Percentiles rank a stretch among this genome's conserved stretches.
phyloP scores from a whole-genome alignment of 2,329 filamentous ascomycete genomes.

The Lachnellula subtilissima region DNA sequence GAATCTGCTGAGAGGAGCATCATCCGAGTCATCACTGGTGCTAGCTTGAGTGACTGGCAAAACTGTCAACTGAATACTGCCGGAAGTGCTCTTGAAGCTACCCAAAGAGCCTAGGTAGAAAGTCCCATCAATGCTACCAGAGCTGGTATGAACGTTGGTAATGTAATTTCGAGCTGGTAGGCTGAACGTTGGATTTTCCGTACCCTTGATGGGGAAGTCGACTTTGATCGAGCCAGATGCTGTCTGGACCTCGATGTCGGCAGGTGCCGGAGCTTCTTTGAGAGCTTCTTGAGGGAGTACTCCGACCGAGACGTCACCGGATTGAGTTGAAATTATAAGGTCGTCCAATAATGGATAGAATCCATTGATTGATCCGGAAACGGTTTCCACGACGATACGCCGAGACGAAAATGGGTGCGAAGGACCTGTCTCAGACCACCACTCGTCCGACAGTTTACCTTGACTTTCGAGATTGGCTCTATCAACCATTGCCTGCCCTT shows the following conservation, averaged over 20 bases:
- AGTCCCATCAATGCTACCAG: slow-evolving; percentile 22
- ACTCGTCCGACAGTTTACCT: background rate
- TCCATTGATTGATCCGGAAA: slow-evolving; percentile 26
- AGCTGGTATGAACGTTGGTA: slow-evolving; percentile 22
- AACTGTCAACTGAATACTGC: slow-evolving; percentile 15
- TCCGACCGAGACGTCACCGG: slow-evolving; percentile 20
- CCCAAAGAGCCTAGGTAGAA: slow-evolving; percentile 24
- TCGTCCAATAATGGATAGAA: slow-evolving; percentile 27
- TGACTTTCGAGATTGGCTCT: background rate
- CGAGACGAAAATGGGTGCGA: slow-evolving; percentile 20
- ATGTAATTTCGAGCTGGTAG: slow-evolving; percentile 28
- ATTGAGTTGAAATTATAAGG: slow-evolving; percentile 20
- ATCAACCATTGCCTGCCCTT: background rate
- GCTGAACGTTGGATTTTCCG: slow-evolving; percentile 5
- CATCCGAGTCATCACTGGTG: slow-evolving; percentile 2
- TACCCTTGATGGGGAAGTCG: slow-evolving; percentile 15
- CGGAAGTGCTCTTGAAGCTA: slow-evolving; percentile 20
- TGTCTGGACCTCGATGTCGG: slow-evolving; percentile 23
- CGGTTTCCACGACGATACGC: slow-evolving; percentile 22
- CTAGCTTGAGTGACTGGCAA: slow-evolving; percentile 22
- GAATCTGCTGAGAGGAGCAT: slow-evolving; percentile 12
- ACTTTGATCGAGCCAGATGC: slow-evolving; percentile 23
- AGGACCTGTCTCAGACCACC: background rate
- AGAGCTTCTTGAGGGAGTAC: slow-evolving; percentile 20
- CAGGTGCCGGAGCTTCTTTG: slow-evolving; percentile 20